Evolutionary conservation across 805 yeast genomes (phyloP), one percentile per base, ranked within the genome.

Genomic region (Wickerhamiella shivajii): DNA sequence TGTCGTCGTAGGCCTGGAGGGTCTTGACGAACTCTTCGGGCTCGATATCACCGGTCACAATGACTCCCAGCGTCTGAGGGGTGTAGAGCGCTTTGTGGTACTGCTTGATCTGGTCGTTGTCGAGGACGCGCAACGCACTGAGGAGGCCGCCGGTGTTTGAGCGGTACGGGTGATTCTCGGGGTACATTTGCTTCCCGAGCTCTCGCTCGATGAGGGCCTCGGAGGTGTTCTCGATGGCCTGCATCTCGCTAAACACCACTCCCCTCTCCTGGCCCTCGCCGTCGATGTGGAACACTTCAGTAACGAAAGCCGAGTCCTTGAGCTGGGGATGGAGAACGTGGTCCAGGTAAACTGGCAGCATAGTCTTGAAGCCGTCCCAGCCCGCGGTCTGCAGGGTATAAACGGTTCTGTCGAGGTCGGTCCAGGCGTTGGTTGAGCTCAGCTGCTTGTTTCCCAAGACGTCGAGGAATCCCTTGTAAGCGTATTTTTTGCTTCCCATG

Each of bases 211-310:
- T 71, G 41, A 78, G 59, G 44, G 64, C 68, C 70, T 74, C 74
- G 11, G 85, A 67, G 41, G 77, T 79, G 46, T 71, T 71, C 53
- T 84, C 93, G 37, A 78, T 74, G 18, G 84, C 96, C 50, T 81
- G 95, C 97, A 90, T 90, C 57, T 90, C 98, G 34, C 92, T 77
- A 52, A 78, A 90, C 3, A 90, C 97, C 19, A 90, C 98, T 45
- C 98, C 98, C 52, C 83, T 83, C 45, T 90, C 98, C 43, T 77
- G 72, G 20, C 79, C 93, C 6, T 71, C 66, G 2, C 93, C 94
- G 52, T 90, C 97, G 29, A 90, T 69, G 52, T 90, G 97, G 52
- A 81, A 81, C 6, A 90, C 97, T 52, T 90, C 98, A 1, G 98
- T 90, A 34, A 76, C 60, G 47, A 93, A 90, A 0, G 93, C 93